Conservation (phyloP, 441 rosid genomes). For the Adansonia rubrostipa region DNA sequence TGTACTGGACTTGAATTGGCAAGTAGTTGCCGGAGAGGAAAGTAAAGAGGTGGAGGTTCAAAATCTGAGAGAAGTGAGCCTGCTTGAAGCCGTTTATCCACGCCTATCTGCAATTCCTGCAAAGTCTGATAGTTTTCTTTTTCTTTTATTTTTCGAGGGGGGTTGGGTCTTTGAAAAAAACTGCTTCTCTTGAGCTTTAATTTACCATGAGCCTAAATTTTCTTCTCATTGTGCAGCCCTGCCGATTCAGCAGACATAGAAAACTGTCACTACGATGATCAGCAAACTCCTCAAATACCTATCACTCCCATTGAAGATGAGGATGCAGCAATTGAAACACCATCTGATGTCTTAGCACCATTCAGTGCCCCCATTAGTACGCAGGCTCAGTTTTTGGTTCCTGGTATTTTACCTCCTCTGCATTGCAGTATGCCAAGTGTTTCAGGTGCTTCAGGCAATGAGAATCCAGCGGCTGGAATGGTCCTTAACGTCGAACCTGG, state of each 20-base stretch:
- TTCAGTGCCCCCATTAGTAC: constrained; percentile 40
- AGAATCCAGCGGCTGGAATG: constrained; percentile 38
- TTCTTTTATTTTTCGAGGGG: constrained; percentile 13
- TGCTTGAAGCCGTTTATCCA: constrained; percentile 87
- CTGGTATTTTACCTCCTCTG: constrained; percentile 36
- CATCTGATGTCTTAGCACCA: constrained; percentile 46
- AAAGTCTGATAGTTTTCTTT: constrained; percentile 46
- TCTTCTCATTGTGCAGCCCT: constrained; percentile 60
- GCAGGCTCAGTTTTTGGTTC: constrained; percentile 43
- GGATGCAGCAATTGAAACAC: constrained; percentile 53
- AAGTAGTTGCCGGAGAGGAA: constrained; percentile 86
- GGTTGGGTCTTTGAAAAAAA: neutral
- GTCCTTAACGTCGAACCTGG: constrained; percentile 49
- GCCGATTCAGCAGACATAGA: constrained; percentile 51
- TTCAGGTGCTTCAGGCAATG: constrained; percentile 33
- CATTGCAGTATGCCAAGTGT: constrained; percentile 30
- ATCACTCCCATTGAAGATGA: constrained; percentile 90
- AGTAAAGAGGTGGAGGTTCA: constrained; percentile 66
- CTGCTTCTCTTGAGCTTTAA: constrained; percentile 22
- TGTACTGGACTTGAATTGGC: constrained; percentile 52
- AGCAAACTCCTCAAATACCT: constrained; percentile 64
- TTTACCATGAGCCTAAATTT: constrained; percentile 28
- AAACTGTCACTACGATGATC: constrained; percentile 46
- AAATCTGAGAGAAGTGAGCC: constrained; percentile 71
- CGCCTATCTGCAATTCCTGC: constrained; percentile 76